Evolutionary conservation across 108 stramenopile genomes (phyloP), one percentile per base, ranked within the genome.

Genomic region (Nannochloropsis gaditana): DNA sequence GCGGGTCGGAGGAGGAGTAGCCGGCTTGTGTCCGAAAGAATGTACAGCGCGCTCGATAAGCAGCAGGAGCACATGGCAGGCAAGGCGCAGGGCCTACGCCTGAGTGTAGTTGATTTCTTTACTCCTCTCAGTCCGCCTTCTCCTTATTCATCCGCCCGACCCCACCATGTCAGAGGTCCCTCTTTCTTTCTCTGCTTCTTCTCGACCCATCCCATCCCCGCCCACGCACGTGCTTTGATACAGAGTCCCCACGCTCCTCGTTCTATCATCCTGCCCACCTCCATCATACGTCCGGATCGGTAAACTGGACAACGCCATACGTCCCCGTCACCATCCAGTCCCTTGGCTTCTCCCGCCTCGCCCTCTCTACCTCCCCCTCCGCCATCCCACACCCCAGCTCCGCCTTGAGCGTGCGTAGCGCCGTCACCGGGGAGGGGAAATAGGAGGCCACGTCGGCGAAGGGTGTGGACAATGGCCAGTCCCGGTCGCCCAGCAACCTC

Each of bases 381-480:
- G 42, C 42, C 8, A 44, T 42, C 6, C 45, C 87, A 82, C 45
- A 89, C 85, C 88, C 85, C 11, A 89, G 79, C 82, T 98, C 96
- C 3, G 97, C 96, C 89, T 98, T 98, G 42, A 98, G 92, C 21
- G 96, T 96, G 83, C 97, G 85, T 11, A 98, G 86, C 9, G 96
- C 94, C 85, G 94, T 94, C 9, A 98, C 93, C 19, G 93, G 94
- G 81, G 95, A 94, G 45, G 96, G 95, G 84, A 95, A 97, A 85
- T 98, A 97, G 44, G 89, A 86, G 2, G 94, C 95, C 9, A 97
- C 95, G 82, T 96, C 94, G 41, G 90, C 86, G 87, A 98, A 98
- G 9, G 94, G 94, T 42, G 94, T 93, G 17, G 93, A 89, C 19
- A 89, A 50, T 41, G 80, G 50, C 96, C 96, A 98, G 44, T 84